These are phyloP conservation scores for Danielia oregonensis DNA, from an alignment of 805 yeast species.

Conservation along the genomic window DNA sequence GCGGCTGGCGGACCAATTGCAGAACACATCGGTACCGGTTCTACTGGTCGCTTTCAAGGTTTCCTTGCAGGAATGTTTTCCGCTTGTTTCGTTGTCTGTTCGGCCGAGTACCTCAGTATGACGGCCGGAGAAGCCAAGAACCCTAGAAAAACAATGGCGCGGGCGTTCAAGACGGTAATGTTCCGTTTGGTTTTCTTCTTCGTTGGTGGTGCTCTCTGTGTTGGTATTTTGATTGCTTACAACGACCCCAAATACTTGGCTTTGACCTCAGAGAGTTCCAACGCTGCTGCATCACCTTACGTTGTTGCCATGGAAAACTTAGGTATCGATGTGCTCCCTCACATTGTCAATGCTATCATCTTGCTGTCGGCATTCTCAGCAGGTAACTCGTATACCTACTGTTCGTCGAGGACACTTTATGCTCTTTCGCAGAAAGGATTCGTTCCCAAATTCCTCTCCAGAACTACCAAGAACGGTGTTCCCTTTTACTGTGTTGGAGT, in stretches of 20 bases:
- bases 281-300: constrained; percentile 20
- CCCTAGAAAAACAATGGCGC: constrained; percentile 38
- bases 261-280: constrained; percentile 10
- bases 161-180: constrained; percentile 40
- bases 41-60: constrained; percentile 39
- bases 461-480: constrained; percentile 15
- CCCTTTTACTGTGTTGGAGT: constrained; percentile 17
- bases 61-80: constrained; percentile 37
- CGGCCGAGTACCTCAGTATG: constrained; percentile 44
- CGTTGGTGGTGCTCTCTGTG: constrained; percentile 41
- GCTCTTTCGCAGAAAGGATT: constrained; percentile 17
- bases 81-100: constrained; percentile 39
- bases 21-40: constrained; percentile 35
- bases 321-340: constrained; percentile 16
- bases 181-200: constrained; percentile 42
- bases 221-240: constrained; percentile 31
- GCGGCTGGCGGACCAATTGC: constrained; percentile 36
- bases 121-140: constrained; percentile 42
- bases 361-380: constrained; percentile 19
- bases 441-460: constrained; percentile 14
- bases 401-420: constrained; percentile 18
- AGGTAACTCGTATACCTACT: constrained; percentile 19
- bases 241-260: constrained; percentile 16
- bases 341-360: constrained; percentile 16
- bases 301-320: constrained; percentile 20